Evolutionary conservation across 345 rosid species (phyloP), one percentile per base, ranked within the genome.

Genomic region (Physaria fendleri): DNA sequence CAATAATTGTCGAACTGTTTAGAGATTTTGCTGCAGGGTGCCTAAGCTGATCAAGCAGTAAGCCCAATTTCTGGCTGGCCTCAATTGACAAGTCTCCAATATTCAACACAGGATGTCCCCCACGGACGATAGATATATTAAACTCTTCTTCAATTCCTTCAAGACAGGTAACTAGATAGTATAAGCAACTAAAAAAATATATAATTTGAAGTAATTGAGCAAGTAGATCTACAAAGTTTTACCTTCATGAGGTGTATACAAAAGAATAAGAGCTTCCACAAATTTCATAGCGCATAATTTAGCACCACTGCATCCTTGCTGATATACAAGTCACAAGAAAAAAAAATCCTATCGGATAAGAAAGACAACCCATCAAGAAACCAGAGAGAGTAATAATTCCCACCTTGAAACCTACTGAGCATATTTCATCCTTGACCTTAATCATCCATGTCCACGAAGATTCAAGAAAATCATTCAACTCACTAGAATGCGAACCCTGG

Each of bases 21-120:
- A 87, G 82, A 68, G 91, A 81, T 60, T 78, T 89, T 49, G 88
- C 91, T 18, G 84, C 74, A 25, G 97, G 99, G 44, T 65, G 73
- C 72, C 99, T 79, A 64, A 93, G 95, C 77, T 81, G 97, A 81
- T 93, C 99, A 68, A 93, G 95, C 87, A 93, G 71, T 59, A 74
- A 78, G 62, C 76, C 86, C 81, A 93, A 70, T 56, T 68, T 81
- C 71, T 78, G 80, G 75, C 91, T 83, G 49, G 97, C 99, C 78
- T 93, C 99, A 64, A 82, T 67, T 18, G 99, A 85, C 66, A 93
- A 75, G 73, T 89, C 95, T 60, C 94, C 99, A 44, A 83, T 64
- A 57, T 87, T 85, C 58, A 93, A 79, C 37, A 85, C 56, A 71
- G 97, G 90, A 78, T 93, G 97, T 38, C 95, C 86, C 57, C 85